Base-by-base conservation (phyloP, 139 green algal species). In the Micromonas pusilla region DNA sequence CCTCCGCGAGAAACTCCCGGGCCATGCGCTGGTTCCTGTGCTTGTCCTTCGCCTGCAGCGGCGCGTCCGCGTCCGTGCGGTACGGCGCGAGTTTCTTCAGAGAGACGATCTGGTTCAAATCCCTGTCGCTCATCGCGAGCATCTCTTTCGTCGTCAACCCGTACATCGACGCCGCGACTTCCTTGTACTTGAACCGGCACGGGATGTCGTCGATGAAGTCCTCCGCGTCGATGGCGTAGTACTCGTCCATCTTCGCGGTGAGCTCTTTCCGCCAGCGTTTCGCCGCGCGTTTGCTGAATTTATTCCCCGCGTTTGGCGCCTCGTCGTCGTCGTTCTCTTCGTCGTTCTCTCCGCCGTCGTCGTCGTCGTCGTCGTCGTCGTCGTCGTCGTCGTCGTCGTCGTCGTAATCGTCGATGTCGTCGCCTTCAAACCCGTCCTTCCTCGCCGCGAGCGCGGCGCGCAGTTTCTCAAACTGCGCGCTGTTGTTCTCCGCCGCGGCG, bases 71-170 rank as follows among this genome's bases (percentile, higher is more conserved):
- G 30, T 75, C 72, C 13, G 67, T 26, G 4, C 38, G 9, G 65
- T 81, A 81, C 26, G 76, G 63, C 53, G 65, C 76, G 39, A 81
- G 36, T 28, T 73, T 74, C 45, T 81, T 81, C 76, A 76, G 36
- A 31, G 34, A 26, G 16, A 81, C 66, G 13, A 74, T 66, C 39
- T 76, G 65, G 36, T 76, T 81, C 9, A 81, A 60, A 32, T 68
- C 25, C 37, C 66, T 74, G 52, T 81, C 76, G 38, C 30, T 64
- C 63, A 74, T 62, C 37, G 62, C 32, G 26, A 81, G 76, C 16
- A 81, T 54, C 16, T 73, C 74, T 0, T 32, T 31, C 30, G 65
- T 76, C 0, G 36, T 75, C 2, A 75, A 63, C 20, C 68, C 68
- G 33, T 53, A 75, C 9, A 63, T 75, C 21, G 31, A 53, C 21